Evolutionary conservation across 2,329 filamentous ascomycete genomes (phyloP), one percentile per base, ranked within the genome.

Genomic region (Alternaria sp.): DNA sequence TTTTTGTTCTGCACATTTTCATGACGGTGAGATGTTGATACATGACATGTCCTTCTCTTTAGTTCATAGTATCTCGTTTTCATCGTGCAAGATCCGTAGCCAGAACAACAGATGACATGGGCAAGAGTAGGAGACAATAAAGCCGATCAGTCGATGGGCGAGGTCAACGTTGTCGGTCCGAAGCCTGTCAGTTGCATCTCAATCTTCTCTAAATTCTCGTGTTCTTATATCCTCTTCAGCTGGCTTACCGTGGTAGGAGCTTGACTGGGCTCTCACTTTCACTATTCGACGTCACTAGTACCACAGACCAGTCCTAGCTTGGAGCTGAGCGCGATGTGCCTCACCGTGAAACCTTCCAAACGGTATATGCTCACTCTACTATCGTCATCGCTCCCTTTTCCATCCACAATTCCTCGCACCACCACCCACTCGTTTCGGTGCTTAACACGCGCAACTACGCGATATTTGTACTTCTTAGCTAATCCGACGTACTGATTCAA

Each of bases 241-340:
- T 46, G 59, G 34, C 30, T 59, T 49, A 28, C 56, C 51, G 52
- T 18, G 9, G 30, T 43, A 43, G 12, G 12, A 43, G 6, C 40
- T 41, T 5, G 30, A 50, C 30, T 50, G 32, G 36, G 20, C 40
- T 43, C 38, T 32, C 22, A n/a, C 53, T 36, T 54, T 63, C 57
- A 57, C 48, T 6, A 20, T 44, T 10, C 20, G 4, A 43, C 4
- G 5, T 49, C 40, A 61, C 44, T 22, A 25, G 27, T 34, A 20
- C 10, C 18, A 41, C 36, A 11, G 20, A 36, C 14, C 25, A 30
- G n/a, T 22, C 22, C 36, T 32, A 30, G 43, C 48, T 57, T 60
- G 53, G 52, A 41, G 43, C 11, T 44, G 12, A 41, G 8, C 28
- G 40, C 22, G 32, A 12, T 48, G 36, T 40, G 51, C 38, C 28